Base-by-base conservation (phyloP, 1,284 basidiomycete species). In the Irpex sp. region DNA sequence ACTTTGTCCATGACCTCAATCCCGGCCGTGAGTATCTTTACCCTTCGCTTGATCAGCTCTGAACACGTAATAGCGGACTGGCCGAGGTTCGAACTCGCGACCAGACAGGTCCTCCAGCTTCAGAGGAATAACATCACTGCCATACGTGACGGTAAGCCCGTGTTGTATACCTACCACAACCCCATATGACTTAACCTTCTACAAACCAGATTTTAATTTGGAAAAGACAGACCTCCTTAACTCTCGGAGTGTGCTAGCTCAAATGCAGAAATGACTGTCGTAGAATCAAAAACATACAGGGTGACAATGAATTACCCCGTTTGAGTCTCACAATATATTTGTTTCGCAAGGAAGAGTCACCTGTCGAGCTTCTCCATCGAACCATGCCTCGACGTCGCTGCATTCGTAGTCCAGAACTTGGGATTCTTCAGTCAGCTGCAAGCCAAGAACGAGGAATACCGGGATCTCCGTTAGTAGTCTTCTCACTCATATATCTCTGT, bases 41-140 rank as follows among this genome's bases (percentile, higher is more conserved):
- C 13, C 48, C 19, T n/a, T 4, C 1, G 51, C 37, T 6, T 19
- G 48, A n/a, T 34, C 51, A 31, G 31, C 31, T 31, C 6, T 36
- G n/a, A 11, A 48, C 26, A 19, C 54, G 37, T 8, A 37, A 17
- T 44, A 21, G 11, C 38, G n/a, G 3, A 19, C 21, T 58, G 26
- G 47, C 61, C 34, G 7, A 48, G 54, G 54, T 56, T 56, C 17
- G 49, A 51, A 21, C 15, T 62, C 4, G 19, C 64, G 31, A 64
- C 60, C 17, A 66, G 58, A 48, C 56, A 62, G 13, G 65, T 72
- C 4, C 55, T 73, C n/a, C 72, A 73, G 61, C 65, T 72, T 3
- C 71, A 64, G 65, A 59, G 67, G 31, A 64, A 67, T 51, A 72
- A 73, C 56, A 65, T 71, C 21, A 71, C 72, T 7, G 62, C 59